Evolutionary conservation across 2,329 filamentous ascomycete species (phyloP), one percentile per base, ranked within the genome.

Genomic region (Sclerotinia subarctica): DNA sequence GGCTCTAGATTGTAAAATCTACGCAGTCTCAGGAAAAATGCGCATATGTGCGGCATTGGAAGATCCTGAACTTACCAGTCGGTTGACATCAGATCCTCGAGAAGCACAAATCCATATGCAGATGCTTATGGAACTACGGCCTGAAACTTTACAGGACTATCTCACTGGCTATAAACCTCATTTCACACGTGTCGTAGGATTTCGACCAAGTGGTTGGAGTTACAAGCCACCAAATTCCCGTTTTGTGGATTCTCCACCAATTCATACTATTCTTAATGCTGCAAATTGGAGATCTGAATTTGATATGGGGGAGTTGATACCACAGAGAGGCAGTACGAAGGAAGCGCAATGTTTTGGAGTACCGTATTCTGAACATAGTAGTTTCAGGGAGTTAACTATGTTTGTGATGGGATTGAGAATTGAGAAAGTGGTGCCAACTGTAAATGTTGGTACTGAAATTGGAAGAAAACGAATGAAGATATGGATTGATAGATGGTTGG

Each of bases 21-120:
- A 90, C 76, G 94, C 94, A 0, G 88, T 92, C 1, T 82, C 93
- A 0, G 83, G 85, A 65, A 99, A 99, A 80, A 90, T 93, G 77
- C 88, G 89, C 71, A 92, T 98, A 35, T 94, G 93, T 79, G 84
- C 86, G 29, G 93, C 93, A 72, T 85, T 99, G 0, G 93, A 93
- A 76, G 94, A 98, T 76, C 84, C 90, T 0, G 94, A 97, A 76
- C 85, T 99, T 5, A 83, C 88, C 35, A 84, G 86, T 0, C 85
- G 93, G 5, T 85, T 99, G 74, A 99, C 95, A 0, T 84, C 84
- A 10, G 82, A 97, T 76, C 93, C 95, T 0, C 81, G 85, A 29
- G 91, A 92, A 74, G 95, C 95, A 0, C 94, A 98, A 78, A 93
- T 99, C 0, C 95, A 99, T 80, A 97, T 99, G 94, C 96, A 97